phyloP scores from a whole-genome alignment of 176 grass and related monocot species.

The Hordeum marinum region DNA sequence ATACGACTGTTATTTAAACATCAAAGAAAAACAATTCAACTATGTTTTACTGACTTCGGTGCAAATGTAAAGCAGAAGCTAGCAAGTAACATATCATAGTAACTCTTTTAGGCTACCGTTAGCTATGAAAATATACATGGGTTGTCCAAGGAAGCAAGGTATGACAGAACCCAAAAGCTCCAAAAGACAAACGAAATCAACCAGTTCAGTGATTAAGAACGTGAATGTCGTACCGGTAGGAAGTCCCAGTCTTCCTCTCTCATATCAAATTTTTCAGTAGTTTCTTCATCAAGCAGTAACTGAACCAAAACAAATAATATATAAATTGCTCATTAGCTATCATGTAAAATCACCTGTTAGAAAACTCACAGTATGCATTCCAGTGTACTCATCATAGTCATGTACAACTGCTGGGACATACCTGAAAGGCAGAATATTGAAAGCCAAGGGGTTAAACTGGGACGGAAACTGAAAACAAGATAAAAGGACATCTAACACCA shows the following conservation, averaged over 20 bases:
- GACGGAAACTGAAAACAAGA: neutral
- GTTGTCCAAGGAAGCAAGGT: neutral
- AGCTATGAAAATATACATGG: neutral
- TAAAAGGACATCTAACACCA: neutral
- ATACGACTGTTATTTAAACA: neutral
- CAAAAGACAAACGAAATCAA: neutral
- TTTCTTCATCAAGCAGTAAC: slow-evolving; percentile 65
- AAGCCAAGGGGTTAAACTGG: neutral
- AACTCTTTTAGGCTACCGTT: neutral
- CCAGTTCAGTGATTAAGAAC: neutral
- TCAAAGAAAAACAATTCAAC: neutral
- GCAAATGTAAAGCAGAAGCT: neutral
- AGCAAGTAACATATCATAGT: neutral
- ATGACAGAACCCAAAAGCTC: neutral
- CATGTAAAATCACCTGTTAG: slow-evolving; percentile 6
- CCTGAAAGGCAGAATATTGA: slow-evolving; percentile 36
- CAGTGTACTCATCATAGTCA: slow-evolving; percentile 45
- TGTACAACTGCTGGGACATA: slow-evolving; percentile 53
- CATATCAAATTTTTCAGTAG: slow-evolving; percentile 60
- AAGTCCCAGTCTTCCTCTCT: slow-evolving; percentile 77
- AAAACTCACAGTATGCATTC: slow-evolving; percentile 60
- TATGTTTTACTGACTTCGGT: neutral
- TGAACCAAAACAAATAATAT: slow-evolving; percentile 32
- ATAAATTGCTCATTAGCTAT: slow-evolving; percentile 29
- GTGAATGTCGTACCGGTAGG: slow-evolving; percentile 38